These are phyloP conservation scores for Xylaria curta DNA, from an alignment of 495 filamentous ascomycete genomes.

Conservation along the genomic window DNA sequence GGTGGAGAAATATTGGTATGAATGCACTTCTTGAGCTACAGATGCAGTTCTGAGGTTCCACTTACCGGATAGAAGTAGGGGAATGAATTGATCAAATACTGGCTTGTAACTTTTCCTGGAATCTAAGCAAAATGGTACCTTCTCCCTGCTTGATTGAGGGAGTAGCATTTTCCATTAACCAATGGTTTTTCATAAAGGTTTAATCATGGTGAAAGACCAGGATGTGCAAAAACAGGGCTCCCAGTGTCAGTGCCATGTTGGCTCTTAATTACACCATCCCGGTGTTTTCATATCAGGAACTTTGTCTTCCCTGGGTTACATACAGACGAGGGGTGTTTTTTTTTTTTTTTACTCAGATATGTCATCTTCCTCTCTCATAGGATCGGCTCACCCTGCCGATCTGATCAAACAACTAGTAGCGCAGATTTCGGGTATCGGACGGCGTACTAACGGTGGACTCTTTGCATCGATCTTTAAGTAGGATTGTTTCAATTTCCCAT, in stretches of 20 bases:
- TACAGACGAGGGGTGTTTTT: not conserved
- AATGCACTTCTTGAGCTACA: not conserved
- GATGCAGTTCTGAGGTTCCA: not conserved
- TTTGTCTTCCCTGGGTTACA: not conserved
- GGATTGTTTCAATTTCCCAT: not conserved
- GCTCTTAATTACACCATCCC: not conserved
- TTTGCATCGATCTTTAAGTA: not conserved
- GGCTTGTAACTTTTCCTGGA: not conserved
- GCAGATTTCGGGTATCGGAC: constrained; percentile 29
- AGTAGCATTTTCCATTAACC: not conserved
- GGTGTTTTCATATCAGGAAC: not conserved
- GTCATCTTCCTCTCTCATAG: constrained; percentile 10
- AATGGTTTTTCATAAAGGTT: not conserved
- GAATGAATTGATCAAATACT: not conserved
- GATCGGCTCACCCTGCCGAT: constrained; percentile 24
- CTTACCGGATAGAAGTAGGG: not conserved
- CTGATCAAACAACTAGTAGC: constrained; percentile 15
- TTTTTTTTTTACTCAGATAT: not conserved
- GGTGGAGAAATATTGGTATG: not conserved
- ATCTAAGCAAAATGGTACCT: not conserved
- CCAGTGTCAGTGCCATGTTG: not conserved
- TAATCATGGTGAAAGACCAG: not conserved
- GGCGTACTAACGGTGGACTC: constrained; percentile 14
- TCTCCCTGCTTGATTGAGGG: not conserved
- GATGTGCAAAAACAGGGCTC: not conserved